phyloP scores from a whole-genome alignment of 73 alveolate species.

The Paramecium bursaria region DNA sequence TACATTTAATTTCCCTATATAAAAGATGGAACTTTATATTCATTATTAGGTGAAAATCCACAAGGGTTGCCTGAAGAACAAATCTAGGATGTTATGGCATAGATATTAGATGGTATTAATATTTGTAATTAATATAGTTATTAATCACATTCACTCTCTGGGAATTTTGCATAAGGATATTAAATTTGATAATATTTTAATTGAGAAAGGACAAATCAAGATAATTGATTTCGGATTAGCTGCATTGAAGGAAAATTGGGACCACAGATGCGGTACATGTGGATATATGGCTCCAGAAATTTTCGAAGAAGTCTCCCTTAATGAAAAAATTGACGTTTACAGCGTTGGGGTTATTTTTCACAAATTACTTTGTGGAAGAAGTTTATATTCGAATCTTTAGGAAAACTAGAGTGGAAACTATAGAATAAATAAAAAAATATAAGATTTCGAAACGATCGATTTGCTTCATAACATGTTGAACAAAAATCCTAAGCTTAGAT shows the following conservation, averaged over 20 bases:
- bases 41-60: not conserved
- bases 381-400: not conserved
- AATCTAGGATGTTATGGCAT: constrained; percentile 23
- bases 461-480: constrained; percentile 12
- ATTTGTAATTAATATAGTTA: not conserved
- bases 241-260: not conserved
- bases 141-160: constrained; percentile 14
- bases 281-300: constrained; percentile 89
- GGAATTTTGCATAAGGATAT: constrained; percentile 31
- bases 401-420: not conserved
- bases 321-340: constrained; percentile 75
- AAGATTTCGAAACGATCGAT: not conserved
- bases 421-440: not conserved
- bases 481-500: not conserved
- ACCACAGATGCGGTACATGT: constrained; percentile 74
- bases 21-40: constrained; percentile 3
- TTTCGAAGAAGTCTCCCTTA: constrained; percentile 63
- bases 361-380: not conserved
- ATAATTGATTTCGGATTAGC: constrained; percentile 42
- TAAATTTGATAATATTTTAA: constrained; percentile 33
- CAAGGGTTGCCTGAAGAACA: not conserved
- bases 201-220: not conserved
- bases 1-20: not conserved
- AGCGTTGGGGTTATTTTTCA: constrained; percentile 75
- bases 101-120: constrained; percentile 19